Evolutionary conservation across 495 filamentous ascomycete genomes (phyloP), one percentile per base, ranked within the genome.

Genomic region (Astrocystis sublimbata): DNA sequence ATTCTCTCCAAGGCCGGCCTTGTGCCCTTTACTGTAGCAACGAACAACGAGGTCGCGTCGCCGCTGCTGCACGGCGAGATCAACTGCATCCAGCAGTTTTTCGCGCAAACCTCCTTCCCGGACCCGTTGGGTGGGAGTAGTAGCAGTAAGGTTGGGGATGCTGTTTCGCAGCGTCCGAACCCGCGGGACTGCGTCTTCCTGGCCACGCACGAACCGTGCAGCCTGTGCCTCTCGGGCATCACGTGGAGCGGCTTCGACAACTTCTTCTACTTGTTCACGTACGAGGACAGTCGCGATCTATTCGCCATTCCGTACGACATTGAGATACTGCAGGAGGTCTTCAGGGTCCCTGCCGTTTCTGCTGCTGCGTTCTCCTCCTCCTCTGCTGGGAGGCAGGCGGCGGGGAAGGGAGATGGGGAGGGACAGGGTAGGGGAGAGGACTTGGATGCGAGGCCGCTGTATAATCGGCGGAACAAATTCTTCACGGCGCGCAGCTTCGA

Each of bases 71-170:
- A 78, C 62, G 73, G 74, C 61, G 76, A 78, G 60, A 75, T 78
- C 68, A 78, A 78, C 68, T 78, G 76, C 67, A 77, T 78, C 68
- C 75, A 75, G 64, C 64, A 76, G 35, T 78, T 76, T 63, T 77
- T 76, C 52, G 36, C 70, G 0, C 65, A 63, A 43, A 58, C 31
- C 6, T 46, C 51, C 19, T 62, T 57, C 24, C 52, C 40, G 21
- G 45, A 60, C 24, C 28, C 47, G n/a, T 28, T 26, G 6, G 61
- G 23, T 35, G 36, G 45, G 15, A 28, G 24, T n/a, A 31, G n/a
- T n/a, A n/a, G n/a, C n/a, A n/a, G n/a, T n/a, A n/a, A n/a, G n/a
- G n/a, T n/a, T n/a, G n/a, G 17, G n/a, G 15, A 45, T 6, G 13
- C 45, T 3, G 30, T 46, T 5, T 9, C 45, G 13, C 42, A 19